Conservation (phyloP, 2,329 filamentous ascomycete genomes). For the Trichophyton rubrum region DNA sequence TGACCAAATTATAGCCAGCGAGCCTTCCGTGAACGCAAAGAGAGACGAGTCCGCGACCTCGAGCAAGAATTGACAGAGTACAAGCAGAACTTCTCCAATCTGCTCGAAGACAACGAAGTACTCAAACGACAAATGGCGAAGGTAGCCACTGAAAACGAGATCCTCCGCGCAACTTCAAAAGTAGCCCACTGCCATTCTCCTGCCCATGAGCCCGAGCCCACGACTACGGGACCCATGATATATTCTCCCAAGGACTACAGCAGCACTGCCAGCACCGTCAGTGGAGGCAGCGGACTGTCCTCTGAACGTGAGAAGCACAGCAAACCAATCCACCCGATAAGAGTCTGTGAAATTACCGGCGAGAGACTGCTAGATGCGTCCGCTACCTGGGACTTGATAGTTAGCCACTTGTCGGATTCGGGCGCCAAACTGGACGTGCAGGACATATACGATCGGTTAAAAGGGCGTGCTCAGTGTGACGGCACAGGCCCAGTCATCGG, state of each 20-base stretch:
- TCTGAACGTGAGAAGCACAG: neutral
- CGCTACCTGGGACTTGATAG: constrained; percentile 82
- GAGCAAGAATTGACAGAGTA: constrained; percentile 71
- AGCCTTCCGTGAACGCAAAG: constrained; percentile 91
- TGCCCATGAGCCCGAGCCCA: constrained; percentile 24
- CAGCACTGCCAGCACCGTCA: constrained; percentile 6
- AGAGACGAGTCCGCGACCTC: constrained; percentile 84
- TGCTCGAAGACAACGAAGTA: constrained; percentile 73
- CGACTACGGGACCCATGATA: constrained; percentile 53
- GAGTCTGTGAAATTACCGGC: constrained; percentile 49
- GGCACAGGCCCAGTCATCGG: constrained; percentile 81
- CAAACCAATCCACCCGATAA: constrained; percentile 53
- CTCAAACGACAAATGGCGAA: constrained; percentile 74
- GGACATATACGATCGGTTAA: constrained; percentile 67
- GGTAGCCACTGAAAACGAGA: constrained; percentile 81
- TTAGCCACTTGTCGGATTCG: constrained; percentile 63
- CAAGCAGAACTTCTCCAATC: constrained; percentile 58
- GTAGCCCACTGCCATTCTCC: constrained; percentile 24
- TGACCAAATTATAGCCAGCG: constrained; percentile 56
- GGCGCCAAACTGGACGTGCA: constrained; percentile 68
- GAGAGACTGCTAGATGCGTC: constrained; percentile 60
- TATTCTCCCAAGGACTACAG: constrained; percentile 65
- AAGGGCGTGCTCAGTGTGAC: constrained; percentile 64
- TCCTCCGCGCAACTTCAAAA: constrained; percentile 65
- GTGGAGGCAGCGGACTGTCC: constrained; percentile 6